Evolutionary conservation across 202 grass and related monocot species (phyloP).

Genomic region (Alloteropsis angusta): DNA sequence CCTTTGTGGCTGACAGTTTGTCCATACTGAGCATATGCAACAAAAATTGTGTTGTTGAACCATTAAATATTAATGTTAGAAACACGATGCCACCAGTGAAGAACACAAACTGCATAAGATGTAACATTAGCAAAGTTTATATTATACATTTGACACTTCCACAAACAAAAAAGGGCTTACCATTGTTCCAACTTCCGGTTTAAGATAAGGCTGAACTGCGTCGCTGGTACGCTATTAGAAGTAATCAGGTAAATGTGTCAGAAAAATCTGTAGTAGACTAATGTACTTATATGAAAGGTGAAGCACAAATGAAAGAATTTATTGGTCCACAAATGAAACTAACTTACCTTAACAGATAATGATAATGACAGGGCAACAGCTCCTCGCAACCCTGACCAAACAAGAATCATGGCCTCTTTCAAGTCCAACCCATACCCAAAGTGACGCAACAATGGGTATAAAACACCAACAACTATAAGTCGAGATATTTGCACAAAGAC

Average conservation of each 20-base stretch:
- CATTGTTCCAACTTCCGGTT: conserved; percentile 67
- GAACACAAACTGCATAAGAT: conserved; percentile 77
- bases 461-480: conserved; percentile 51
- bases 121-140: conserved; percentile 11
- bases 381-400: conserved; percentile 81
- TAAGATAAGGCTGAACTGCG: conserved; percentile 45
- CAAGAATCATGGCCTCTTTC: conserved; percentile 77
- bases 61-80: conserved; percentile 82
- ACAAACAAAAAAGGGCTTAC: conserved; percentile 29
- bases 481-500: conserved; percentile 70
- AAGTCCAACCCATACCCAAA: conserved; percentile 81
- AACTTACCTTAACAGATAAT: conserved; percentile 73
- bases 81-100: conserved; percentile 93
- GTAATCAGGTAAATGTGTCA: conserved; percentile 5
- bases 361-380: conserved; percentile 77
- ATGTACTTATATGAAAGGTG: conserved; percentile 20
- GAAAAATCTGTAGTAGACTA: not conserved
- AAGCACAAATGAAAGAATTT: not conserved
- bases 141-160: not conserved
- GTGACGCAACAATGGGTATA: conserved; percentile 67
- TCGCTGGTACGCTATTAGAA: conserved; percentile 65
- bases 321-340: not conserved
- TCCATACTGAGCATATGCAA: conserved; percentile 60
- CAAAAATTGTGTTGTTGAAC: conserved; percentile 89
- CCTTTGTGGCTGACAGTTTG: conserved; percentile 69